These are phyloP conservation scores for Phytophthora meadii DNA, from an alignment of 352 stramenopile species.

Conservation along the genomic window DNA sequence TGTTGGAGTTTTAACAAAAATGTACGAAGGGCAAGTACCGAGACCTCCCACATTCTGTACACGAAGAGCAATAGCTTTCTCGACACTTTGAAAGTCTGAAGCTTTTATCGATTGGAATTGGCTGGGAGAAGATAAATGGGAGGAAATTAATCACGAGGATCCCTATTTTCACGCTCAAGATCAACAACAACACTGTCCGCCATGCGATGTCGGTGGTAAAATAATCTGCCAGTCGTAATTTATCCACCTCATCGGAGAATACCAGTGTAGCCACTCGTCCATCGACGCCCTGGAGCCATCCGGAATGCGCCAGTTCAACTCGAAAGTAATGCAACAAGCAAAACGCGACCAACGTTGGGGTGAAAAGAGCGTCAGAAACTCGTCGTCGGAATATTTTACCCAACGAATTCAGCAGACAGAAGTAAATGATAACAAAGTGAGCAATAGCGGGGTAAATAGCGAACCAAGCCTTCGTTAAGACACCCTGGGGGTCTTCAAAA, in stretches of 20 bases:
- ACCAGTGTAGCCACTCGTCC: background rate
- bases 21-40: background rate
- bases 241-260: background rate
- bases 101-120: background rate
- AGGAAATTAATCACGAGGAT: background rate
- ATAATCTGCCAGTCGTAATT: background rate
- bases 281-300: background rate
- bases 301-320: background rate
- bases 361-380: background rate
- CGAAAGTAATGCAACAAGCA: constrained; percentile 1
- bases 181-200: background rate
- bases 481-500: background rate
- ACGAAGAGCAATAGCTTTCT: background rate
- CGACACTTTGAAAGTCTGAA: background rate
- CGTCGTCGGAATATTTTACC: background rate
- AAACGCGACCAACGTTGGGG: background rate
- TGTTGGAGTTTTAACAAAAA: too few relatives aligned
- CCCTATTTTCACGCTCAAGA: background rate
- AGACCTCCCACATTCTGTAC: background rate
- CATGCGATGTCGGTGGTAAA: background rate
- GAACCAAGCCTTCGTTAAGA: background rate
- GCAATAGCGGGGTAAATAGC: background rate
- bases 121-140: background rate
- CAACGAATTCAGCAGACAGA: background rate
- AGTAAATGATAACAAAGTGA: background rate